These are phyloP conservation scores for Coniochaeta ligniaria DNA, from an alignment of 2,329 filamentous ascomycete genomes.

Conservation along the genomic window DNA sequence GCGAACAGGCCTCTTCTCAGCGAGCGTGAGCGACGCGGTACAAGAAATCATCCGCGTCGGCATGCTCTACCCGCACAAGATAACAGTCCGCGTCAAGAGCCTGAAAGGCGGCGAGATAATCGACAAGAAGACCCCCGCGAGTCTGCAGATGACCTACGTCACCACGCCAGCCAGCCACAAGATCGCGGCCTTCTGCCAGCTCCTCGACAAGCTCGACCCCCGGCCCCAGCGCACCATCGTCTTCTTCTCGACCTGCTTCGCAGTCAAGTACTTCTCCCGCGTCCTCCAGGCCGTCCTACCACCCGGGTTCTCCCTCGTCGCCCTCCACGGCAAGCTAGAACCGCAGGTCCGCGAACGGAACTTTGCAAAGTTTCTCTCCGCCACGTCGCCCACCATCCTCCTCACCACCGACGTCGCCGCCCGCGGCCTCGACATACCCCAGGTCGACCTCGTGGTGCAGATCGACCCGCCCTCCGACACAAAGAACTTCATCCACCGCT, in stretches of 20 bases:
- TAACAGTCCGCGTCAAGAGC: constrained; percentile 85
- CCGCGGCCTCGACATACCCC: constrained; percentile 82
- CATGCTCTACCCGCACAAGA: constrained; percentile 87
- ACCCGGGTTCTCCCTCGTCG: constrained; percentile 60
- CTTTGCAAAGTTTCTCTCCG: constrained; percentile 70
- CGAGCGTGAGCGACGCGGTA: constrained; percentile 91
- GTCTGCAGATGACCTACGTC: constrained; percentile 85
- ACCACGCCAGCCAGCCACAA: constrained; percentile 71
- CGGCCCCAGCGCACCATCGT: constrained; percentile 79
- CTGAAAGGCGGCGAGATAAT: constrained; percentile 55
- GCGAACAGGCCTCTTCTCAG: constrained; percentile 88
- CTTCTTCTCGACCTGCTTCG: constrained; percentile 89
- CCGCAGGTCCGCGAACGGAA: constrained; percentile 84
- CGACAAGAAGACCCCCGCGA: constrained; percentile 84
- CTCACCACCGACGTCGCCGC: constrained; percentile 91
- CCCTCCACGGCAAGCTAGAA: constrained; percentile 87
- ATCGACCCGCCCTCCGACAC: constrained; percentile 56
- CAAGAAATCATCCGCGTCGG: constrained; percentile 89
- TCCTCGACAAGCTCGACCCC: constrained; percentile 64
- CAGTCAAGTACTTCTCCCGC: constrained; percentile 88
- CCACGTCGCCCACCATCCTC: constrained; percentile 69
- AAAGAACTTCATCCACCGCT: constrained; percentile 91
- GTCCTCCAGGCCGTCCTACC: constrained; percentile 69
- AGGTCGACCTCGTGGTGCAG: constrained; percentile 86
- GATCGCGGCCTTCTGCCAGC: constrained; percentile 62